Evolutionary conservation across 2,329 filamentous ascomycete genomes (phyloP), one percentile per base, ranked within the genome.

Genomic region (Hymenotorrendiella dingleyae): DNA sequence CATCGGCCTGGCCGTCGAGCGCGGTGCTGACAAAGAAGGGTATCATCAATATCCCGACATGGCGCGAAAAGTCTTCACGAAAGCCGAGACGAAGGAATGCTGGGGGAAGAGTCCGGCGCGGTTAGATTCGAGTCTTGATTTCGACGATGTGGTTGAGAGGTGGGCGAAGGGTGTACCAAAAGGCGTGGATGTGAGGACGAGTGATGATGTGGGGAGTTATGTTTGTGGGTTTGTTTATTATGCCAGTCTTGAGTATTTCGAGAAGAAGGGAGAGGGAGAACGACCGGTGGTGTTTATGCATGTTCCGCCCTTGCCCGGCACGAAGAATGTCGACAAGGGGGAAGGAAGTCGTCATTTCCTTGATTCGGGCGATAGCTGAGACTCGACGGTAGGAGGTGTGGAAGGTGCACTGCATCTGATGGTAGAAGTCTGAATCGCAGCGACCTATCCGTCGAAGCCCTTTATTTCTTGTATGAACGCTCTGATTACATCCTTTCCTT

Each of bases 171-270:
- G 23, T 12, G 43, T 27, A 16, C 9, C 10, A 21, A 39, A 38
- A 14, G 26, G 20, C n/a, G 20, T 26, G 2, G 47, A 52, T 36
- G 24, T 50, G 7, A 52, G 43, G 24, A 21, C 26, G 3, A 43
- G 41, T 27, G 71, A 78, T 27, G 80, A 88, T 53, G 78, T 84
- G 0, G 84, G 84, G 2, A 73, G 71, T 20, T 88, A 82, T 61
- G 68, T 87, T 17, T 88, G 84, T 62, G 84, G 88, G 56, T 88
- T 85, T 58, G 84, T 83, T 52, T 85, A 83, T 62, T 86, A 80
- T 63, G 76, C 76, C 8, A 83, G 77, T 47, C 62, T 87, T 51
- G 70, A 80, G 16, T 67, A 76, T 42, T 64, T 77, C 33, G 68
- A 66, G 58, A 72, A 69, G 55, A 60, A 65, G 36, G 54, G 66